phyloP scores from a whole-genome alignment of 768 basidiomycete species.

The Termitomyces bulborhizus region DNA sequence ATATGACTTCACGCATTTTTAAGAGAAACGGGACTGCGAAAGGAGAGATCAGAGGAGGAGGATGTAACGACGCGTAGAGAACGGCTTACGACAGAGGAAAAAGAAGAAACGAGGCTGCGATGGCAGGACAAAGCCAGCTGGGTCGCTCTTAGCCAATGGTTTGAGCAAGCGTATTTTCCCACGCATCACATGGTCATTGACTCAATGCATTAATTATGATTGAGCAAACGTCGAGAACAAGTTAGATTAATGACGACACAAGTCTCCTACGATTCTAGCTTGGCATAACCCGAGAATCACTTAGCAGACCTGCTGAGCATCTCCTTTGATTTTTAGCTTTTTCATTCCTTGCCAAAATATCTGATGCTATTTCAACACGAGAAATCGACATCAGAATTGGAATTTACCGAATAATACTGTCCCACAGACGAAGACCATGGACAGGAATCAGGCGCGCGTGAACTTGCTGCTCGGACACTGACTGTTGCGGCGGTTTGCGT shows the following conservation, averaged over 20 bases:
- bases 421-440: slow-evolving; percentile 54
- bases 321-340: not conserved
- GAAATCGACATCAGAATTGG: not conserved
- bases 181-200: slow-evolving; percentile 33
- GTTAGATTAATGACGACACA: not conserved
- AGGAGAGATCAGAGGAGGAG: slow-evolving; percentile 16
- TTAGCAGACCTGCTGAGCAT: too few relatives aligned
- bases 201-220: too few relatives aligned
- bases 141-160: slow-evolving; percentile 33
- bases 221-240: too few relatives aligned
- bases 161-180: slow-evolving; percentile 34
- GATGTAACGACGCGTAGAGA: slow-evolving; percentile 17
- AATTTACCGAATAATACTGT: slow-evolving; percentile 30
- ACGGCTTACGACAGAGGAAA: slow-evolving; percentile 21
- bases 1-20: slow-evolving; percentile 90
- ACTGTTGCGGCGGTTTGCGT: slow-evolving; percentile 40
- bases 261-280: not conserved
- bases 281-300: not conserved
- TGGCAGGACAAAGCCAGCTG: slow-evolving; percentile 38
- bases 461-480: slow-evolving; percentile 21
- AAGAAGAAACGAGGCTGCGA: slow-evolving; percentile 26
- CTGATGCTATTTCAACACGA: slow-evolving; percentile 18
- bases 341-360: not conserved
- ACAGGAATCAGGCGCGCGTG: slow-evolving; percentile 29
- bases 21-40: slow-evolving; percentile 19